Conservation (phyloP, 2,329 filamentous ascomycete genomes). For the Colletotrichum melonis region DNA sequence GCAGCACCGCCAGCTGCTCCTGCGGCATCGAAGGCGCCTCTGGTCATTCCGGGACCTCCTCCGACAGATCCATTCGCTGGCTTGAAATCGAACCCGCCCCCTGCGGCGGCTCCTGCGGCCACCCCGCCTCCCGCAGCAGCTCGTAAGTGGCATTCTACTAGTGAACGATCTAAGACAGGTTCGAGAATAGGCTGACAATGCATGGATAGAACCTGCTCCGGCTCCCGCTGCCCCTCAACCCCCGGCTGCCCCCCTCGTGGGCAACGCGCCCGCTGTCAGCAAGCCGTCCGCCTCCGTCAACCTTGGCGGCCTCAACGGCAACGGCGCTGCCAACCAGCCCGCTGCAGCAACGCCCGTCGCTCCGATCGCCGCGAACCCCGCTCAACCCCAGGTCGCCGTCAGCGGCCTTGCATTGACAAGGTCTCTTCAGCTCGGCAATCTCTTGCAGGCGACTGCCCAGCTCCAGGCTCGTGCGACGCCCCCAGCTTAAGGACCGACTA, state of each 20-base stretch:
- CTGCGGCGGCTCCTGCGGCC: constrained; percentile 2
- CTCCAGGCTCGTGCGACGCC: constrained; percentile 35
- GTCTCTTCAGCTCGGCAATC: constrained; percentile 56
- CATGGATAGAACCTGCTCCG: constrained; percentile 10
- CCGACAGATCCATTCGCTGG: constrained; percentile 12
- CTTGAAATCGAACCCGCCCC: constrained; percentile 15
- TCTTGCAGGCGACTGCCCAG: constrained; percentile 40
- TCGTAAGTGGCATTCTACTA: neutral
- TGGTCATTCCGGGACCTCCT: neutral
- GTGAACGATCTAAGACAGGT: neutral
- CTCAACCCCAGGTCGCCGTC: constrained; percentile 41
- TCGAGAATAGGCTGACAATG: neutral
- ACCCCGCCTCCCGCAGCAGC: constrained; percentile 23
- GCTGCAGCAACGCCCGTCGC: constrained; percentile 20
- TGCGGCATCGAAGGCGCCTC: constrained; percentile 6
- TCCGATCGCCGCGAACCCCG: constrained; percentile 38
- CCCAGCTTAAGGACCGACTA: neutral
- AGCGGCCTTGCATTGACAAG: constrained; percentile 56
- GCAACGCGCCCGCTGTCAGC: constrained; percentile 32
- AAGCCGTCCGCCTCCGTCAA: constrained; percentile 36
- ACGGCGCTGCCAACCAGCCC: constrained; percentile 19
- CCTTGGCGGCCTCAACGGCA: constrained; percentile 38
- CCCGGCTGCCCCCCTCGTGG: constrained; percentile 22
- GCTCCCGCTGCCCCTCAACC: constrained; percentile 14
- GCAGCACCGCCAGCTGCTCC: constrained; percentile 9